These are phyloP conservation scores for Xylaria sp. DNA, from an alignment of 2,329 filamentous ascomycete species.

Conservation along the genomic window DNA sequence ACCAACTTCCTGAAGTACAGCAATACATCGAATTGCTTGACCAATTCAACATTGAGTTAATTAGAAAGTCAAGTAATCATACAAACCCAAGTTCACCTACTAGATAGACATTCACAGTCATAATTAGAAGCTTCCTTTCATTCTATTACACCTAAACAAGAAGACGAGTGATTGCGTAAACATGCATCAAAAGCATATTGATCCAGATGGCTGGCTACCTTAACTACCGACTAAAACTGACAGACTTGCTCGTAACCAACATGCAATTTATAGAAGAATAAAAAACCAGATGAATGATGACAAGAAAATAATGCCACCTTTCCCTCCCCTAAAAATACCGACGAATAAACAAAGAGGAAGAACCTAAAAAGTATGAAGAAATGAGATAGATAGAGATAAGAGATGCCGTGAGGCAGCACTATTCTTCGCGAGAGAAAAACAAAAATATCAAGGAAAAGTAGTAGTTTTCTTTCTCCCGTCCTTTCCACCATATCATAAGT, in stretches of 20 bases:
- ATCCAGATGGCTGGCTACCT: constrained; percentile 13
- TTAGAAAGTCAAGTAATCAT: too few species aligned
- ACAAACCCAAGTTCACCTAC: too few species aligned
- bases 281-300: constrained; percentile 24
- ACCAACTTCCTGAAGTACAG: neutral
- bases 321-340: constrained; percentile 23
- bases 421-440: constrained; percentile 39
- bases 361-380: constrained; percentile 25
- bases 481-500: neutral
- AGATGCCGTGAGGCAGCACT: constrained; percentile 52
- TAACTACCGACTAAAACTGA: constrained; percentile 8
- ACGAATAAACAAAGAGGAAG: constrained; percentile 30
- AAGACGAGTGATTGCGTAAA: neutral
- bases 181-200: constrained; percentile 14
- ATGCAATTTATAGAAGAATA: constrained; percentile 20
- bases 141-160: neutral
- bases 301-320: constrained; percentile 13
- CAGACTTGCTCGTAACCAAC: constrained; percentile 31
- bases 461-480: constrained; percentile 26
- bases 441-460: constrained; percentile 30
- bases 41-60: neutral
- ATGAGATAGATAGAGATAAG: constrained; percentile 39
- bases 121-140: neutral
- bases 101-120: neutral
- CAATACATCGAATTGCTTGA: neutral